phyloP scores from a whole-genome alignment of 192 early-diverging fungal species.

The Backusella luteola region DNA sequence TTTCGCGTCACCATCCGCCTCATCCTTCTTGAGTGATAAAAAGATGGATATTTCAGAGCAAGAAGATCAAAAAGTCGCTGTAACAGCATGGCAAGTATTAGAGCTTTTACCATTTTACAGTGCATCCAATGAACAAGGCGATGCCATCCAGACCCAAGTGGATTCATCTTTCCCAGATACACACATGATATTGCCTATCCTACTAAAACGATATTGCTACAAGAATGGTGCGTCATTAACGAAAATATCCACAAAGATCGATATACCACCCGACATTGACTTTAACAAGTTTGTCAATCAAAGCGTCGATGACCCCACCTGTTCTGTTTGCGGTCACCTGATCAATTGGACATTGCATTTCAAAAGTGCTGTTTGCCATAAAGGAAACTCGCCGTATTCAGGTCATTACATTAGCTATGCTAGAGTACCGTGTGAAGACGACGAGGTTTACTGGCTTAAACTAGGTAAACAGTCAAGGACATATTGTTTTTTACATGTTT shows the following conservation, averaged over 20 bases:
- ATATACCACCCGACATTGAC: conserved; percentile 48
- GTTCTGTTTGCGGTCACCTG: conserved; percentile 19
- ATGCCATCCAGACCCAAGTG: conserved; percentile 32
- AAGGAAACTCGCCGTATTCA: conserved; percentile 21
- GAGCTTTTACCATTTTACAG: conserved; percentile 71
- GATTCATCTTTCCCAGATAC: conserved; percentile 54
- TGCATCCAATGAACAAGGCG: conserved; percentile 63
- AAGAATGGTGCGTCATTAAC: conserved; percentile 35
- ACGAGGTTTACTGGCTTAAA: conserved; percentile 41
- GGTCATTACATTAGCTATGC: conserved; percentile 40
- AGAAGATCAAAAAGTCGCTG: conserved; percentile 44
- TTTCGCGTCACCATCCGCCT: not conserved
- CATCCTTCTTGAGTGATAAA: not conserved
- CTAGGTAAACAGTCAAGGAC: conserved; percentile 9
- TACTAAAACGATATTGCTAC: conserved; percentile 65
- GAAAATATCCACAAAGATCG: conserved; percentile 48
- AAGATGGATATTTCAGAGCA: not conserved
- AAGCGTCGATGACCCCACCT: conserved; percentile 31
- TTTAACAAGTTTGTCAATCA: conserved; percentile 51
- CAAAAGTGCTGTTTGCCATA: conserved; percentile 29
- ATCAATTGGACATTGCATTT: conserved; percentile 25
- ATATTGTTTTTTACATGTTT: not conserved
- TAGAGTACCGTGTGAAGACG: conserved; percentile 10
- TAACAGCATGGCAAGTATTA: conserved; percentile 70
- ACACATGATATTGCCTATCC: conserved; percentile 63